Conservation (phyloP, 2,329 filamentous ascomycete species). For the Colletotrichum orbiculare region DNA sequence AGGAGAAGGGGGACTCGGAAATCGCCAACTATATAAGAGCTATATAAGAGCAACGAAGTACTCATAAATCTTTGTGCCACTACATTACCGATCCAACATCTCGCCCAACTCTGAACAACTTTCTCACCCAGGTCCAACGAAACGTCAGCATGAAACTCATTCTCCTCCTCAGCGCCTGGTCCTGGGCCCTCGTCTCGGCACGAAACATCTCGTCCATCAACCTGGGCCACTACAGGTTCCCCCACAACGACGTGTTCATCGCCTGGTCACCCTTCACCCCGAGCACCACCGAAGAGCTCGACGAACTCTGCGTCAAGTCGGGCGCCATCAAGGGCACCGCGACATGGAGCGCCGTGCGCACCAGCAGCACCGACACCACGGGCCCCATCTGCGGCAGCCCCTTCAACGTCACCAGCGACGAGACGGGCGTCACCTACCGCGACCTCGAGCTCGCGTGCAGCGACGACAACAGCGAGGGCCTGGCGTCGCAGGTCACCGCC, state of each 20-base stretch:
- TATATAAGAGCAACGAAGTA: too few species aligned
- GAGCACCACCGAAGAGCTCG: conserved; percentile 15
- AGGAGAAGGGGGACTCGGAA: too few species aligned
- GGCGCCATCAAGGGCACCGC: conserved; percentile 14
- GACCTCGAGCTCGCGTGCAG: conserved; percentile 29
- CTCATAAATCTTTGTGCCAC: too few species aligned
- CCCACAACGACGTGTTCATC: conserved; percentile 9
- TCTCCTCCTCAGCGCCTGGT: neutral
- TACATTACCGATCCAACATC: too few species aligned
- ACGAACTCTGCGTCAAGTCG: conserved; percentile 3
- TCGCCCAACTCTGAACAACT: too few species aligned
- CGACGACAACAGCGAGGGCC: conserved; percentile 9
- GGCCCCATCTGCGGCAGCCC: conserved; percentile 28
- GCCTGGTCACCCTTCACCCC: conserved; percentile 31
- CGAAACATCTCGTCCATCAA: conserved; percentile 21
- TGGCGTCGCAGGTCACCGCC: conserved; percentile 3
- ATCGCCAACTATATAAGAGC: too few species aligned
- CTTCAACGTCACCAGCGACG: conserved; percentile 24
- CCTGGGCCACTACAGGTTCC: conserved; percentile 11
- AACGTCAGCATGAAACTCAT: conserved; percentile 8
- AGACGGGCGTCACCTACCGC: conserved; percentile 15
- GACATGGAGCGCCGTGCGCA: conserved; percentile 17
- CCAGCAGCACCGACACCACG: conserved; percentile 12
- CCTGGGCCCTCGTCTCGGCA: conserved; percentile 11
- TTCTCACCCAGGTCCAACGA: too few species aligned